These are phyloP conservation scores for Tricholoma hemisulphureum DNA, from an alignment of 768 basidiomycete genomes.

Conservation along the genomic window DNA sequence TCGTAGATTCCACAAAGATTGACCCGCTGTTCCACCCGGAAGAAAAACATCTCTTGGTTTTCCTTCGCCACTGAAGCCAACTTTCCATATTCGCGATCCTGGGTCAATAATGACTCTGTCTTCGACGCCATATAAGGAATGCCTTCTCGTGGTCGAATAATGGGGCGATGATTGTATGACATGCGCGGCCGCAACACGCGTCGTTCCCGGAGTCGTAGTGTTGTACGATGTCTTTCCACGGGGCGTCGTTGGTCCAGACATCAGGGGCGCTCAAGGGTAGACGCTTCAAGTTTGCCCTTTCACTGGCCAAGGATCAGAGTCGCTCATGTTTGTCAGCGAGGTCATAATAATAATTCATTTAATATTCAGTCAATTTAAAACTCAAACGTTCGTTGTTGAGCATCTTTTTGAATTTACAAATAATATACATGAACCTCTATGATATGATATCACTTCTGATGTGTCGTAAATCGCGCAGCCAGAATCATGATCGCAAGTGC, in stretches of 20 bases:
- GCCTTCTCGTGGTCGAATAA: conserved; percentile 80
- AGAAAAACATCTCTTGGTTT: conserved; percentile 86
- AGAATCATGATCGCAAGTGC: conserved; percentile 69
- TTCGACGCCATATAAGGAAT: conserved; percentile 95
- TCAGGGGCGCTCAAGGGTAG: too few species aligned
- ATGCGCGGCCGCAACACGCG: conserved; percentile 46
- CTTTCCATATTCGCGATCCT: conserved; percentile 93
- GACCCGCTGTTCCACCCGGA: conserved; percentile 41
- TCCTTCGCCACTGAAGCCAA: conserved; percentile 96
- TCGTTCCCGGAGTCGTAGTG: conserved; percentile 56
- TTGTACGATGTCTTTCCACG: conserved; percentile 34
- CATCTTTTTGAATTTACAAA: too few species aligned
- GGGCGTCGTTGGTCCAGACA: conserved; percentile 41
- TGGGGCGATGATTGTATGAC: conserved; percentile 75
- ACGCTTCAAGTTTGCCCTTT: too few species aligned
- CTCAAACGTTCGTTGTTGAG: too few species aligned
- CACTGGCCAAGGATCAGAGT: too few species aligned
- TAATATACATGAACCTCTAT: neutral
- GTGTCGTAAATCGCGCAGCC: conserved; percentile 37
- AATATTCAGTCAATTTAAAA: too few species aligned
- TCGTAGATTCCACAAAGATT: conserved; percentile 59
- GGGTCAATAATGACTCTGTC: conserved; percentile 95
- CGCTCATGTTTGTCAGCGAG: too few species aligned
- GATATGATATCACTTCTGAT: neutral
- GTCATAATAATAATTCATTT: too few species aligned